Conservation (phyloP, 257 asterid species). For the Nicotiana tomentosiformis region DNA sequence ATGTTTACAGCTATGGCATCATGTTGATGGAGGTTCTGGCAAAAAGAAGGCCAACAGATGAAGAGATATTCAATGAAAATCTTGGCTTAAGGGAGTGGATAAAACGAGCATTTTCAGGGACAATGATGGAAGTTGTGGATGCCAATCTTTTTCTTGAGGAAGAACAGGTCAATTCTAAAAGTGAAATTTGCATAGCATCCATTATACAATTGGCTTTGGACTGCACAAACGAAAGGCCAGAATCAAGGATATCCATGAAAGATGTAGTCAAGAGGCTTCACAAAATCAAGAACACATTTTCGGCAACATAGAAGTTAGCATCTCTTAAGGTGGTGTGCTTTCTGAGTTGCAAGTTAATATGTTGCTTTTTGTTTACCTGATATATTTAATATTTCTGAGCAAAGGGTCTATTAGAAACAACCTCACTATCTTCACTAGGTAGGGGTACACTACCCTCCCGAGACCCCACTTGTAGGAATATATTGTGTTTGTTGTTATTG, state of each 20-base stretch:
- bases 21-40: conserved; percentile 26
- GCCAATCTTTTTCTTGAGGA: not conserved
- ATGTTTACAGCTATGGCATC: conserved; percentile 32
- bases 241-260: conserved; percentile 2
- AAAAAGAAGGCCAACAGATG: conserved; percentile 20
- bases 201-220: conserved; percentile 1
- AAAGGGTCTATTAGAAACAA: no score
- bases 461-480: no score
- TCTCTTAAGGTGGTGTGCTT: not conserved
- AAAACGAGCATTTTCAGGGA: conserved; percentile 1
- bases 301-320: not conserved
- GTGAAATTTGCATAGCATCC: not conserved
- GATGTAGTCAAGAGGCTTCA: conserved; percentile 3
- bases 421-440: no score
- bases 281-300: not conserved
- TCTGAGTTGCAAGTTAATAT: not conserved
- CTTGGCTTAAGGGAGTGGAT: conserved; percentile 24
- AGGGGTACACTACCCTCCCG: no score
- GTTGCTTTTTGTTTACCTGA: not conserved
- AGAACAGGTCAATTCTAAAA: not conserved
- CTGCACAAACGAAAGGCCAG: not conserved
- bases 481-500: no score
- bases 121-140: not conserved
- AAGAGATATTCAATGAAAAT: conserved; percentile 15
- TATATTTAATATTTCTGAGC: no score